Evolutionary conservation across 1,139 yeast genomes (phyloP), one percentile per base, ranked within the genome.

Genomic region (Geotrichum fermentans): DNA sequence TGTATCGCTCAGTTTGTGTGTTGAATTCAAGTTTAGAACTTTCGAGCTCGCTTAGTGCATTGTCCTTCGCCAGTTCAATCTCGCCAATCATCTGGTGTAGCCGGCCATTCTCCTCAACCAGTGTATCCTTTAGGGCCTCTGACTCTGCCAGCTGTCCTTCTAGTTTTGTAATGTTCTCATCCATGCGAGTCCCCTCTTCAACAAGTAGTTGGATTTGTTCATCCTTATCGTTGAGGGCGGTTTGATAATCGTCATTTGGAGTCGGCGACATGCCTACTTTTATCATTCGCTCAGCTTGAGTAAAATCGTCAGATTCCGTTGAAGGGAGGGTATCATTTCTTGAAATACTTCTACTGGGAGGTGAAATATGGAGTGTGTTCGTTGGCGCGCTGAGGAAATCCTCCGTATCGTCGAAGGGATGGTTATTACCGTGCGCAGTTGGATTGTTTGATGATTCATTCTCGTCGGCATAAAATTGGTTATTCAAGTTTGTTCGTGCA

Each of bases 51-150:
- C 5, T 22, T 1, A 37, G 10, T 21, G 48, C 45, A 21, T 49
- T 51, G 20, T 55, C 61, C 39, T 56, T 56, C 11, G 52, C 56
- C 18, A 33, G 49, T 45, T 64, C 67, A 18, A 61, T 55, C 29
- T 59, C 61, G 24, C 57, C 59, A n/a, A 64, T 59, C 54, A 59
- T 52, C 35, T 61, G 59, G 35, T 63, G 64, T 22, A 64, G 55
- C 28, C 64, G 59, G 5, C 59, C 62, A 47, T 63, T 63, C 47
- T 64, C 67, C 34, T 60, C 62, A 16, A 54, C 60, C n/a, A 72
- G 65, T 2, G 68, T 65, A 6, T 56, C 51, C 40, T 58, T 63
- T 40, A 58, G 43, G 26, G 55, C 60, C 55, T 61, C 66, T 3
- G 65, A 53, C 53, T 67, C 61, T 29, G 59, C 50, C 53, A 64